A percentile compares a stretch with the other conserved stretches of the same genome.
These are phyloP conservation scores for Allium cepa DNA, from an alignment of 106 monocot genomes.

Conservation along the genomic window DNA sequence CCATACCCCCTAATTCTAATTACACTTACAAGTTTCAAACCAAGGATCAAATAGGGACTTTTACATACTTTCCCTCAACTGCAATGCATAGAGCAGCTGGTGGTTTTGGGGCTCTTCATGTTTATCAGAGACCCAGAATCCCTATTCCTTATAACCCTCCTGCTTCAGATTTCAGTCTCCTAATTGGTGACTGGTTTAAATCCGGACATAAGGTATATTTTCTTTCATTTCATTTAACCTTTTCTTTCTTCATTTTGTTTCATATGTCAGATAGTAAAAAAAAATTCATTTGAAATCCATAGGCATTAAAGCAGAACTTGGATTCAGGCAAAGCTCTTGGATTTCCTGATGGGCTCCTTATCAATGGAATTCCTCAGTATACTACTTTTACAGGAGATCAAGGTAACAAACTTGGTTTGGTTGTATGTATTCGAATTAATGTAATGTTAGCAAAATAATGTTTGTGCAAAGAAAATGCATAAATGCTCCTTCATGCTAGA, in stretches of 20 bases:
- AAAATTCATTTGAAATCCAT: slow-evolving; percentile 1
- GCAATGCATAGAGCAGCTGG: slow-evolving; percentile 78
- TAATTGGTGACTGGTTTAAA: slow-evolving; percentile 88
- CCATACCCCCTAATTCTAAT: slow-evolving; percentile 60
- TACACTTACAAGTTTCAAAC: slow-evolving; percentile 86
- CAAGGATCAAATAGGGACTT: slow-evolving; percentile 93
- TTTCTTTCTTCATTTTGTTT: not conserved
- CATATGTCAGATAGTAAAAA: slow-evolving; percentile 5
- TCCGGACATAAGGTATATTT: slow-evolving; percentile 52
- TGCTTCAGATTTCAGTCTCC: slow-evolving; percentile 58
- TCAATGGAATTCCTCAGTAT: slow-evolving; percentile 47
- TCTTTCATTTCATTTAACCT: too few relatives aligned
- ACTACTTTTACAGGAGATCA: slow-evolving; percentile 50
- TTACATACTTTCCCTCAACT: slow-evolving; percentile 75
- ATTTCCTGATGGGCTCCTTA: slow-evolving; percentile 69
- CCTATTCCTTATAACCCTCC: slow-evolving; percentile 56
- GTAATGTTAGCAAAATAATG: not conserved
- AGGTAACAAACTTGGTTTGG: slow-evolving; percentile 25
- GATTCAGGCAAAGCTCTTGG: slow-evolving; percentile 46
- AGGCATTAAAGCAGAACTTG: slow-evolving; percentile 49
- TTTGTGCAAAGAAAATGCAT: not conserved
- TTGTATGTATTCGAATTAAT: not conserved
- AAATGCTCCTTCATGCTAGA: too few relatives aligned
- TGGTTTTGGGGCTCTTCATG: slow-evolving; percentile 68
- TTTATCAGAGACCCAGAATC: slow-evolving; percentile 50